phyloP scores from a whole-genome alignment of 768 basidiomycete genomes.

The Thelephora ganbajun region DNA sequence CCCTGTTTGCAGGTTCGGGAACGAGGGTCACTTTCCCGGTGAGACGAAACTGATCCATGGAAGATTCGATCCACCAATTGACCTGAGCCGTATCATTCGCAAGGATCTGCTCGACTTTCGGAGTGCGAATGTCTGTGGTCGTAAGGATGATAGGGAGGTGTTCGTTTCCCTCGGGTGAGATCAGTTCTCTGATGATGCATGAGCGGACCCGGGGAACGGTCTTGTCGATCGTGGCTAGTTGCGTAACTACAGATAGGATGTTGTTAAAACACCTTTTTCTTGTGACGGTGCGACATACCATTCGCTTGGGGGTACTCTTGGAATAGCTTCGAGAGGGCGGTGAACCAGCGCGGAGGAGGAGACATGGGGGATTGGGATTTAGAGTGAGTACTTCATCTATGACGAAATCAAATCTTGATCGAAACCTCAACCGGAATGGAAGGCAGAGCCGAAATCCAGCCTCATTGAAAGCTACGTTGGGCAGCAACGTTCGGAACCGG shows the following conservation, averaged over 20 bases:
- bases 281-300: constrained; percentile 7
- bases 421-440: too few relatives aligned
- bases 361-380: too few relatives aligned
- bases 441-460: too few relatives aligned
- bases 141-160: constrained; percentile 46
- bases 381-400: too few relatives aligned
- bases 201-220: constrained; percentile 49
- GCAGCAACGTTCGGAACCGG: too few relatives aligned
- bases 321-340: constrained; percentile 13
- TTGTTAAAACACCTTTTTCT: not conserved
- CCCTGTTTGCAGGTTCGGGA: constrained; percentile 23
- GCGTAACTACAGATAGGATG: constrained; percentile 30
- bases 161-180: constrained; percentile 28
- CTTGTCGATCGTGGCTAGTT: constrained; percentile 43
- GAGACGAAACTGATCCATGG: constrained; percentile 64
- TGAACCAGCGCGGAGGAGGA: constrained; percentile 15
- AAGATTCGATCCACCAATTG: constrained; percentile 60
- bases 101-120: constrained; percentile 48
- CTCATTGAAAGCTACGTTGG: too few relatives aligned
- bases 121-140: constrained; percentile 60
- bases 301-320: constrained; percentile 12
- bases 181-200: constrained; percentile 44
- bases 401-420: too few relatives aligned
- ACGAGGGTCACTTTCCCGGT: constrained; percentile 41
- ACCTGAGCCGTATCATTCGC: constrained; percentile 39